phyloP scores from a whole-genome alignment of 495 filamentous ascomycete species.

The Echria macrotheca region DNA sequence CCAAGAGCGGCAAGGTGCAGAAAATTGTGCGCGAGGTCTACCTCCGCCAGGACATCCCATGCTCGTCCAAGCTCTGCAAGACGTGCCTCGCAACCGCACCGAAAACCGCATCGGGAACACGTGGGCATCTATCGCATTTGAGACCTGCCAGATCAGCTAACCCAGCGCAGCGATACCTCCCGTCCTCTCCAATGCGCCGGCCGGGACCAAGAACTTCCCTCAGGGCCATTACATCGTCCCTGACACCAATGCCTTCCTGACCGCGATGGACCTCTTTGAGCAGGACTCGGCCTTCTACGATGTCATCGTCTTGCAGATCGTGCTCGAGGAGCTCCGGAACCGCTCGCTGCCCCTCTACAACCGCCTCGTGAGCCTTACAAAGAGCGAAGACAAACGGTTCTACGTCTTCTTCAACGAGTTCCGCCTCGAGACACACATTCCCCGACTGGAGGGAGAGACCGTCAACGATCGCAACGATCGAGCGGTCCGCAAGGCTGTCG shows the following conservation, averaged over 20 bases:
- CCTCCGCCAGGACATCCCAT: constrained; percentile 92
- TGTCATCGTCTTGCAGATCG: constrained; percentile 90
- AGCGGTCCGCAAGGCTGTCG: constrained; percentile 77
- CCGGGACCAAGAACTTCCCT: constrained; percentile 72
- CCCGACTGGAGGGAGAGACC: constrained; percentile 67
- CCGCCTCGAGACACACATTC: constrained; percentile 80
- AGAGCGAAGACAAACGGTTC: constrained; percentile 91
- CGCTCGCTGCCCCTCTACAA: constrained; percentile 93
- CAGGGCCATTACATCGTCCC: constrained; percentile 92
- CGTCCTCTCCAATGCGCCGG: constrained; percentile 79
- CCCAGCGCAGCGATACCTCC: constrained; percentile 69
- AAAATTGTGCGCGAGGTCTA: constrained; percentile 98
- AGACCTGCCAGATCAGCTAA: no score
- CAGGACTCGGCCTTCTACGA: constrained; percentile 88
- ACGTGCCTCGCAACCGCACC: constrained; percentile 66
- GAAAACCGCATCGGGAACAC: constrained; percentile 67
- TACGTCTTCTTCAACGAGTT: constrained; percentile 99
- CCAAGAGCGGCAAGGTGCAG: constrained; percentile 91
- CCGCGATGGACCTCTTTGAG: constrained; percentile 94
- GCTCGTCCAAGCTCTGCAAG: constrained; percentile 84
- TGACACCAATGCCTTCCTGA: constrained; percentile 93
- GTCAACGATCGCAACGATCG: constrained; percentile 97
- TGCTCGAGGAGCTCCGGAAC: constrained; percentile 92
- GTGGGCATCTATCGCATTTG: no score
- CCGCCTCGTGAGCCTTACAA: constrained; percentile 79